A percentile compares a stretch with the other conserved stretches of the same genome.
Evolutionary conservation across 1,139 yeast genomes (phyloP).

Genomic region (Kodamaea fungicola): DNA sequence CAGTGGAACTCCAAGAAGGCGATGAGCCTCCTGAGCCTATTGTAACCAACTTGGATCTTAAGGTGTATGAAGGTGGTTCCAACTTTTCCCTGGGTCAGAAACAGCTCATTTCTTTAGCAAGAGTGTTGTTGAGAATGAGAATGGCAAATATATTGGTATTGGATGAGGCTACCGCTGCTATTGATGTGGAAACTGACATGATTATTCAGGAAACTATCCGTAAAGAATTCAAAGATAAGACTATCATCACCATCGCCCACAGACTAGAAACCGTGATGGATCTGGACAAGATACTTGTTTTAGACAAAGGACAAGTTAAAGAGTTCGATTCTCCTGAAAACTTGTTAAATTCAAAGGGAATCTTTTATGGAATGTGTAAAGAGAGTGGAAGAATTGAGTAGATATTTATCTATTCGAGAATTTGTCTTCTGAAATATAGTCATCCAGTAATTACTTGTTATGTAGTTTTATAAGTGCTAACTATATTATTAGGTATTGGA

Average conservation of each 20-base stretch:
- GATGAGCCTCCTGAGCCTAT: slow-evolving; percentile 15
- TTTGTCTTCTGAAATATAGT: too few species aligned
- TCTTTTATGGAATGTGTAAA: slow-evolving; percentile 49
- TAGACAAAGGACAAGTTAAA: slow-evolving; percentile 63
- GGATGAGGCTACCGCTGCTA: slow-evolving; percentile 87
- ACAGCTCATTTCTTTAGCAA: slow-evolving; percentile 70
- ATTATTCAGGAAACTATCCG: slow-evolving; percentile 74
- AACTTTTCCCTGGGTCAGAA: slow-evolving; percentile 77
- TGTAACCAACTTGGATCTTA: slow-evolving; percentile 34
- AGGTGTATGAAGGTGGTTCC: slow-evolving; percentile 64
- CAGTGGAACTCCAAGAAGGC: slow-evolving; percentile 22
- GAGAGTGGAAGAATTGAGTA: slow-evolving; percentile 36
- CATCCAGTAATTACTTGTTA: too few species aligned
- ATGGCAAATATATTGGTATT: slow-evolving; percentile 61
- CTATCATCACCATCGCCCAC: slow-evolving; percentile 80
- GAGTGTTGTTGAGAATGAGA: slow-evolving; percentile 56
- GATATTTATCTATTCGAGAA: too few species aligned
- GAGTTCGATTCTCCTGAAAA: slow-evolving; percentile 67
- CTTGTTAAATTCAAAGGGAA: slow-evolving; percentile 41
- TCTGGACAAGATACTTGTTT: slow-evolving; percentile 66
- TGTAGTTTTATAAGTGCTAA: too few species aligned
- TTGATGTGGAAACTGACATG: slow-evolving; percentile 75
- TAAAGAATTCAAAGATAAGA: slow-evolving; percentile 56
- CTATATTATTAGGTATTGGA: too few species aligned
- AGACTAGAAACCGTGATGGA: slow-evolving; percentile 80